Percentiles rank a stretch among this genome's conserved stretches.
phyloP scores from a whole-genome alignment of 1,139 yeast genomes.

The Trichomonascaceae sp. region DNA sequence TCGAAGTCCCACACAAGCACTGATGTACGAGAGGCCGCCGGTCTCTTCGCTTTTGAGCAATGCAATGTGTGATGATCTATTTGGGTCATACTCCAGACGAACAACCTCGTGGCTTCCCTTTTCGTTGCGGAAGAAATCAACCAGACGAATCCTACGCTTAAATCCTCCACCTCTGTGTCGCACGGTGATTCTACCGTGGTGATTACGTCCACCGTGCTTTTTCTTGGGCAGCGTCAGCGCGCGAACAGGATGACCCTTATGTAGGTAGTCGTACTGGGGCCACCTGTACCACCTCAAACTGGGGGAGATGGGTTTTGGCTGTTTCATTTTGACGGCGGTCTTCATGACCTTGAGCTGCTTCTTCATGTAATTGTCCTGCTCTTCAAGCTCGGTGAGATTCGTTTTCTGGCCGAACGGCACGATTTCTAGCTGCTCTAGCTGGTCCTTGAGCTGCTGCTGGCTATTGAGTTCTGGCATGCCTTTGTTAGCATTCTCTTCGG shows the following conservation, averaged over 20 bases:
- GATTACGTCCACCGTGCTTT: slow-evolving; percentile 79
- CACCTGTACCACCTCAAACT: slow-evolving; percentile 81
- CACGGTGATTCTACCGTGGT: slow-evolving; percentile 76
- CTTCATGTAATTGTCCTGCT: slow-evolving; percentile 58
- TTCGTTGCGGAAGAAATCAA: slow-evolving; percentile 58
- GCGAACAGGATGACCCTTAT: slow-evolving; percentile 71
- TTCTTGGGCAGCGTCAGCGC: slow-evolving; percentile 65
- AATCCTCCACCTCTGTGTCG: slow-evolving; percentile 98
- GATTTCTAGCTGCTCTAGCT: slow-evolving; percentile 11
- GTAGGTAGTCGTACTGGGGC: slow-evolving; percentile 77
- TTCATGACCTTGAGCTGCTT: slow-evolving; percentile 64
- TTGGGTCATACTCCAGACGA: slow-evolving; percentile 93
- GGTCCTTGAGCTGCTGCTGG: slow-evolving; percentile 9
- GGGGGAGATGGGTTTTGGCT: slow-evolving; percentile 71
- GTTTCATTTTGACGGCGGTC: slow-evolving; percentile 58
- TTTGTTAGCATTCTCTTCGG: slow-evolving; percentile 8
- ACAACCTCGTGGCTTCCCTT: slow-evolving; percentile 69
- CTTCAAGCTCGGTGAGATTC: slow-evolving; percentile 54
- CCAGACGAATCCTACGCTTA: slow-evolving; percentile 69
- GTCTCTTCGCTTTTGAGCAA: slow-evolving; percentile 53
- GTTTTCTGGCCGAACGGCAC: slow-evolving; percentile 19
- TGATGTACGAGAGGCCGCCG: slow-evolving; percentile 57
- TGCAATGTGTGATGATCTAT: slow-evolving; percentile 90
- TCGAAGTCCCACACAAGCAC: slow-evolving; percentile 88
- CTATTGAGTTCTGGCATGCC: too few relatives aligned